A percentile compares a stretch with the other conserved stretches of the same genome.
Conservation (phyloP, 2,329 filamentous ascomycete genomes). For the Aspergillus piperis region DNA sequence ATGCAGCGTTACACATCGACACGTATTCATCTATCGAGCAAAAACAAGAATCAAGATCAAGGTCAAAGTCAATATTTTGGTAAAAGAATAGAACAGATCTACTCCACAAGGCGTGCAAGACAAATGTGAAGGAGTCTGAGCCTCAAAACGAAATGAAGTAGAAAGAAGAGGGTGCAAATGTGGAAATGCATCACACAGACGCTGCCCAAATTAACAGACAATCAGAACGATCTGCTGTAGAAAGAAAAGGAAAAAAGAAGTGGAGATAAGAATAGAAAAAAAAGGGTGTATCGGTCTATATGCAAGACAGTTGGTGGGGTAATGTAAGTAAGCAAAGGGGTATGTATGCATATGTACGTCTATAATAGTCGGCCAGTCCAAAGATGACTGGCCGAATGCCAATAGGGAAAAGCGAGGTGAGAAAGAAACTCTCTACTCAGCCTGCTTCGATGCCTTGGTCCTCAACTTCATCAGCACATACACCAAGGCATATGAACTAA, state of each 20-base stretch:
- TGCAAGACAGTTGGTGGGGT: neutral
- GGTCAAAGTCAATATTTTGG: neutral
- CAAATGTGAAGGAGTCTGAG: neutral
- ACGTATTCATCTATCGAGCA: neutral
- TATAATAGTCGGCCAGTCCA: too few species aligned
- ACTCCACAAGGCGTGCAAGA: neutral
- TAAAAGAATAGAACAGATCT: neutral
- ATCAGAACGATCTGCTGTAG: too few species aligned
- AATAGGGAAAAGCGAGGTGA: neutral
- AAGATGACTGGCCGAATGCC: neutral
- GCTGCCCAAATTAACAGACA: too few species aligned
- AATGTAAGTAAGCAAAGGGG: neutral
- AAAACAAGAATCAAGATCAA: too few species aligned
- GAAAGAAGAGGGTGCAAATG: neutral
- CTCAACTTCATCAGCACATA: constrained; percentile 42
- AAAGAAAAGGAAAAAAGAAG: neutral
- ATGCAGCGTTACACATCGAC: neutral
- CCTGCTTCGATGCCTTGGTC: constrained; percentile 39
- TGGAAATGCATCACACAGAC: too few species aligned
- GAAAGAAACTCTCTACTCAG: constrained; percentile 21
- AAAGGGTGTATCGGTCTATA: neutral
- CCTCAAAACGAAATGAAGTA: neutral
- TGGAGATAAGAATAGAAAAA: neutral
- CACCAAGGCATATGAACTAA: constrained; percentile 55
- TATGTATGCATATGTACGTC: neutral